These are phyloP conservation scores for Acanthamoeba lenticulata DNA, from an alignment of 208 protist species.

Conservation along the genomic window DNA sequence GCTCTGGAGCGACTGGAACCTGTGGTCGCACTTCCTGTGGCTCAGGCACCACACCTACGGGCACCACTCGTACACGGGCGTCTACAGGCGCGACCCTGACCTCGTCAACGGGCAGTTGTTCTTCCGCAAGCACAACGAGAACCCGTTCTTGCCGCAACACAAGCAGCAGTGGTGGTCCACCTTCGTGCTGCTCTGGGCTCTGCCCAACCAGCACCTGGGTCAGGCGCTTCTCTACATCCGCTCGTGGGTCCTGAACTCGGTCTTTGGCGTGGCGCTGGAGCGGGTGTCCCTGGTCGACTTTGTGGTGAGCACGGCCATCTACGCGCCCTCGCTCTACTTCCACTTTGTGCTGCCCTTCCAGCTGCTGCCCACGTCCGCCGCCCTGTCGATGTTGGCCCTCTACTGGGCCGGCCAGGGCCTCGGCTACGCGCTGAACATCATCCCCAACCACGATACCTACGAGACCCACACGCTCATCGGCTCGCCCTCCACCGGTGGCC, in stretches of 20 bases:
- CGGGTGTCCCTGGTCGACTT: background rate
- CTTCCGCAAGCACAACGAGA: conserved; percentile 63
- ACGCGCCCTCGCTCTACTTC: conserved; percentile 58
- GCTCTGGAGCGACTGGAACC: conserved; percentile 57
- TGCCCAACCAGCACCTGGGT: conserved; percentile 63
- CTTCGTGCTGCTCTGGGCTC: background rate
- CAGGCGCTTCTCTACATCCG: conserved; percentile 41
- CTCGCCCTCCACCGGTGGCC: background rate
- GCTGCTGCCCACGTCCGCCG: conserved; percentile 6
- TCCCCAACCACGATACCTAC: conserved; percentile 60
- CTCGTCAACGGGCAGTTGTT: background rate
- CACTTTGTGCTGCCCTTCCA: conserved; percentile 61
- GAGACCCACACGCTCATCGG: conserved; percentile 20
- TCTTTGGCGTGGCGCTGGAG: conserved; percentile 47
- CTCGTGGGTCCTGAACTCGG: background rate
- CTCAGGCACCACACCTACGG: conserved; percentile 61
- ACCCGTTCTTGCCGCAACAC: background rate
- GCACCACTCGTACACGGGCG: conserved; percentile 63
- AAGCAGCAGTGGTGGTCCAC: conserved; percentile 33
- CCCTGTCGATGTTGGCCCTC: background rate
- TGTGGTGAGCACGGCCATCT: conserved; percentile 4
- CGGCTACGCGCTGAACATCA: conserved; percentile 46
- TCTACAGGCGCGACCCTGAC: conserved; percentile 52
- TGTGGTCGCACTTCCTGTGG: conserved; percentile 61
- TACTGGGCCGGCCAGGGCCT: conserved; percentile 59